These are phyloP conservation scores for Metschnikowia koreensis DNA, from an alignment of 805 yeast genomes.

Conservation along the genomic window DNA sequence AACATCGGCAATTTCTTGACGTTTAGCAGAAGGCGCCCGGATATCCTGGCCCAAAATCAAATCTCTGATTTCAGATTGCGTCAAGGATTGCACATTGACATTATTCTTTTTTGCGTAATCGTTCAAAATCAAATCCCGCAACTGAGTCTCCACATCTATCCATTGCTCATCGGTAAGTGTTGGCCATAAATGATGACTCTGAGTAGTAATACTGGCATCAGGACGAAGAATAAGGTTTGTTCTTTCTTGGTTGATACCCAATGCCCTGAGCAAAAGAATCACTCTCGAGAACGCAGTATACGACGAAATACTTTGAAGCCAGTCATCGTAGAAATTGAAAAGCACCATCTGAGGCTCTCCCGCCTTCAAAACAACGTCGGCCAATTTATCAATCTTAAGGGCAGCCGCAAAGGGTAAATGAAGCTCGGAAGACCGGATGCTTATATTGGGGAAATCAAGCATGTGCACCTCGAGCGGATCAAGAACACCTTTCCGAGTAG, in stretches of 20 bases:
- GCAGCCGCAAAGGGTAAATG: constrained; percentile 88
- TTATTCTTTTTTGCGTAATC: constrained; percentile 85
- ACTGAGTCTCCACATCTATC: constrained; percentile 82
- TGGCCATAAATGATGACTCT: constrained; percentile 92
- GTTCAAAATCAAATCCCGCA: constrained; percentile 80
- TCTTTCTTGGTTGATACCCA: constrained; percentile 73
- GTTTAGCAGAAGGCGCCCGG: constrained; percentile 79
- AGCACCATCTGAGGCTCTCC: constrained; percentile 91
- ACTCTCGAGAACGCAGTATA: constrained; percentile 93
- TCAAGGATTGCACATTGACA: constrained; percentile 80
- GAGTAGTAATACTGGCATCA: constrained; percentile 64
- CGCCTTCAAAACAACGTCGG: constrained; percentile 77
- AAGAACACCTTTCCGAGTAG: constrained; percentile 83
- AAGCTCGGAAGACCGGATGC: constrained; percentile 85
- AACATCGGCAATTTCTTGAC: constrained; percentile 81
- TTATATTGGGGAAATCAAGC: constrained; percentile 92
- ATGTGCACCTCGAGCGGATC: constrained; percentile 97
- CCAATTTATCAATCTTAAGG: constrained; percentile 73
- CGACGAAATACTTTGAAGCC: constrained; percentile 76
- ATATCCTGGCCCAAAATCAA: constrained; percentile 92
- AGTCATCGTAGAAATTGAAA: constrained; percentile 90
- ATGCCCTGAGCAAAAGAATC: constrained; percentile 75
- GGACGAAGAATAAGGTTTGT: constrained; percentile 75
- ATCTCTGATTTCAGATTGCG: constrained; percentile 92
- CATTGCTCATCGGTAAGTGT: constrained; percentile 84